A percentile compares a stretch with the other conserved stretches of the same genome.
These are phyloP conservation scores for Cryomyces minteri DNA, from an alignment of 495 filamentous ascomycete genomes.

Conservation along the genomic window DNA sequence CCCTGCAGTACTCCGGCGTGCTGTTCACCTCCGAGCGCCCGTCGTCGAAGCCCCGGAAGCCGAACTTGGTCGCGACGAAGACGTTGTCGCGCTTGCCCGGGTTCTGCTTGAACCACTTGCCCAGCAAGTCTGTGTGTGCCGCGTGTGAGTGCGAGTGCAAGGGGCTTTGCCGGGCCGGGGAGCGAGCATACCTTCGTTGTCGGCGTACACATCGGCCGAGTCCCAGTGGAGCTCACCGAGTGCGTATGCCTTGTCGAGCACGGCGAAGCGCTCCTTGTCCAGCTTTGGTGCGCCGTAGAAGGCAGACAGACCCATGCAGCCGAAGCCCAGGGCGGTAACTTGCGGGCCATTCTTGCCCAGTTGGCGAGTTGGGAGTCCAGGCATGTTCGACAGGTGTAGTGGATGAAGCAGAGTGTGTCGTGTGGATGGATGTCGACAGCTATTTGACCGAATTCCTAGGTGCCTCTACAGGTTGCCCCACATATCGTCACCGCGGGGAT, in stretches of 20 bases:
- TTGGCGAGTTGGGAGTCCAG: constrained; percentile 1
- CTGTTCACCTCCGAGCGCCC: constrained; percentile 5
- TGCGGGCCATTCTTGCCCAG: constrained; percentile 4
- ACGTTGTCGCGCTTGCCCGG: constrained; percentile 14
- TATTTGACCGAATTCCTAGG: no score
- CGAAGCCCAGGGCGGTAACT: constrained; percentile 1
- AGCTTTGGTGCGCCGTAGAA: constrained; percentile 14
- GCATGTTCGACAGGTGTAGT: neutral
- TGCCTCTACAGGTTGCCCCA: no score
- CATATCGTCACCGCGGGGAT: no score
- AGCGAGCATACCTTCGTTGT: constrained; percentile 12
- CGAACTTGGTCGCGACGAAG: constrained; percentile 18
- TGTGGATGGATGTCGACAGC: no score
- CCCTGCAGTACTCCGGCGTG: constrained; percentile 12
- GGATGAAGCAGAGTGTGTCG: neutral
- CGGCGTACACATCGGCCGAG: constrained; percentile 12
- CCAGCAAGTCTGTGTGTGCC: neutral
- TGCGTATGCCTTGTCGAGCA: constrained; percentile 12
- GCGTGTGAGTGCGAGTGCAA: neutral
- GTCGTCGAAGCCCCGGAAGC: constrained; percentile 2
- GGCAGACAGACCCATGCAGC: constrained; percentile 6
- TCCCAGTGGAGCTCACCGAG: constrained; percentile 13
- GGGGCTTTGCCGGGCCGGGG: neutral
- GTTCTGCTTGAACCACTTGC: constrained; percentile 14
- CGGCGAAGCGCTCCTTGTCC: constrained; percentile 12